phyloP scores from a whole-genome alignment of 352 stramenopile species.

The Thalassiosira livingstoniorum region DNA sequence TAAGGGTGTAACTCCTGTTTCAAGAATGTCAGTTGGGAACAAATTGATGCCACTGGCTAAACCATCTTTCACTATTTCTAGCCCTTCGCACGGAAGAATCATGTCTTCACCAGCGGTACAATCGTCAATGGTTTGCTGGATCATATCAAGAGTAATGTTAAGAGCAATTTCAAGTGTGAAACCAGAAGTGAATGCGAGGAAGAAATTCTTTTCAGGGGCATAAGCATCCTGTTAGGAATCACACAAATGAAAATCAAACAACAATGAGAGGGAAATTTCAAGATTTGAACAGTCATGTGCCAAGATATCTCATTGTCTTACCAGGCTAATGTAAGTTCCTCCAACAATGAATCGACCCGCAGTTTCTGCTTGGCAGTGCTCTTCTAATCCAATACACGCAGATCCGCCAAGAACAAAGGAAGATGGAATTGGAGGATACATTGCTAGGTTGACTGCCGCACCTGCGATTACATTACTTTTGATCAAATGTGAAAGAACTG shows the following conservation, averaged over 20 bases:
- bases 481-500: neutral
- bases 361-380: too few relatives aligned
- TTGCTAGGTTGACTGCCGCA: slow-evolving; percentile 9
- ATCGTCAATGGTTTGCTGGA: neutral
- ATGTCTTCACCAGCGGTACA: slow-evolving; percentile 1
- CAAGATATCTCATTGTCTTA: too few relatives aligned
- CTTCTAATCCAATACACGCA: slow-evolving; percentile 11
- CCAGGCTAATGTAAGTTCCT: too few relatives aligned
- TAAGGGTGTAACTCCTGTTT: neutral
- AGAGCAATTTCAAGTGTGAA: slow-evolving; percentile 27
- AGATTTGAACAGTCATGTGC: too few relatives aligned
- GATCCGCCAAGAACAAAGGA: slow-evolving; percentile 7
- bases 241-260: too few relatives aligned
- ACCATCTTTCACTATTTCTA: neutral
- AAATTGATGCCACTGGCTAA: neutral
- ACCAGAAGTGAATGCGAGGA: slow-evolving; percentile 23
- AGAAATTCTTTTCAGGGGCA: slow-evolving; percentile 28
- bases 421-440: slow-evolving; percentile 17
- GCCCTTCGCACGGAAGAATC: slow-evolving; percentile 5
- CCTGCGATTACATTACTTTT: slow-evolving; percentile 10
- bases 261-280: too few relatives aligned
- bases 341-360: too few relatives aligned
- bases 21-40: neutral
- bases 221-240: too few relatives aligned
- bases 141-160: slow-evolving; percentile 17